phyloP scores from a whole-genome alignment of 169 alveolate genomes.

The Fabrea salina region DNA sequence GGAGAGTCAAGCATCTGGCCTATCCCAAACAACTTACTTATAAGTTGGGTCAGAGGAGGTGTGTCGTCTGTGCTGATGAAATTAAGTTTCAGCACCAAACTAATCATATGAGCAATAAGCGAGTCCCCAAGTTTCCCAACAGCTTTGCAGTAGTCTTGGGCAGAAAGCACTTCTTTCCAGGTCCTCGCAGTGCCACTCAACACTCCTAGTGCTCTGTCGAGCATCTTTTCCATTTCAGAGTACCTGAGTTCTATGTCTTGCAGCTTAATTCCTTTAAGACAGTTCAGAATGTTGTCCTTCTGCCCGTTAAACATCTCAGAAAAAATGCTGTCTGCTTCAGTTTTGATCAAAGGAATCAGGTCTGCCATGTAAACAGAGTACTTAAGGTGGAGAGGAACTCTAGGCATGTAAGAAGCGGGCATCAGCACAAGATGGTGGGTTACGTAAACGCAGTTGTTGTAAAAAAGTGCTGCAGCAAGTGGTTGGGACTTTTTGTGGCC shows the following conservation, averaged over 20 bases:
- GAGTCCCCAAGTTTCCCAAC: background rate
- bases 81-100: background rate
- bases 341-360: background rate
- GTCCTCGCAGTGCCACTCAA: background rate
- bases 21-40: background rate
- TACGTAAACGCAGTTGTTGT: background rate
- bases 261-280: background rate
- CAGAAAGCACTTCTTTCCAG: background rate
- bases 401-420: background rate
- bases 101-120: background rate
- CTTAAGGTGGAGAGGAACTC: background rate
- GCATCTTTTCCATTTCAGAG: background rate
- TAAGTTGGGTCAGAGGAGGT: background rate
- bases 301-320: background rate
- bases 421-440: background rate
- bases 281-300: background rate
- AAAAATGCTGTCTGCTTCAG: background rate
- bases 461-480: background rate
- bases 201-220: background rate
- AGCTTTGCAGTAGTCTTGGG: background rate
- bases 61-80: background rate
- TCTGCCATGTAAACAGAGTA: background rate
- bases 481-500: background rate
- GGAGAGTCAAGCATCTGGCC: background rate
- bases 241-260: background rate